Percentiles rank a stretch among this genome's conserved stretches.
Evolutionary conservation across 1,284 basidiomycete species (phyloP).

Genomic region (Golubevia pallescens): DNA sequence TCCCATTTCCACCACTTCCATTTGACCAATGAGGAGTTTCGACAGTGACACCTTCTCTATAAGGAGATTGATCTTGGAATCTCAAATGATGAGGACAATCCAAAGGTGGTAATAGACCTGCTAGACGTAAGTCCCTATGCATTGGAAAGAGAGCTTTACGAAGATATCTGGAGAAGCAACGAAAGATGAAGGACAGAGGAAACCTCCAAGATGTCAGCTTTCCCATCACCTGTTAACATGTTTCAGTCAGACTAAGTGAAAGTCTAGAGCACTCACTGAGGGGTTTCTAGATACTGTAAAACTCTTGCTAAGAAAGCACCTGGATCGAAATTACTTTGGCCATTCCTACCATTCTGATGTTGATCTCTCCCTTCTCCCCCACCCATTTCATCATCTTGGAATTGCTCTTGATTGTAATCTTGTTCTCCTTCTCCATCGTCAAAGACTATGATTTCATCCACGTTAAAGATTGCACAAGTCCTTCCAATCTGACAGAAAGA

Average conservation of each 20-base stretch:
- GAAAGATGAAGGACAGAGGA: background rate
- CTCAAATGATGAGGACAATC: slow-evolving; percentile 63
- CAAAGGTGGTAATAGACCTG: slow-evolving; percentile 59
- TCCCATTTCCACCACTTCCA: no score
- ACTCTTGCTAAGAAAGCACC: slow-evolving; percentile 49
- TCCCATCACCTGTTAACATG: no score
- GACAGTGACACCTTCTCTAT: slow-evolving; percentile 52
- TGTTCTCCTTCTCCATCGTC: background rate
- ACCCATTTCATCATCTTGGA: no score
- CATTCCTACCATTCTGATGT: background rate
- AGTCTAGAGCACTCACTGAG: no score
- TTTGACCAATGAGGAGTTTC: slow-evolving; percentile 26
- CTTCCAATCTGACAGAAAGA: slow-evolving; percentile 56
- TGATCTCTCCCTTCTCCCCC: slow-evolving; percentile 2
- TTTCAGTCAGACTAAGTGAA: no score
- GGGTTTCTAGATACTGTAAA: slow-evolving; percentile 62
- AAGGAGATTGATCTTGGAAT: slow-evolving; percentile 47
- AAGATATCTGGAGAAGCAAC: slow-evolving; percentile 31
- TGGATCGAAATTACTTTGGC: slow-evolving; percentile 29
- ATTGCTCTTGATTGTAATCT: background rate
- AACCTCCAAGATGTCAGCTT: no score
- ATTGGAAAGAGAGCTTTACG: slow-evolving; percentile 59
- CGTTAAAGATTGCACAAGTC: slow-evolving; percentile 61
- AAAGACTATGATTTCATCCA: slow-evolving; percentile 62
- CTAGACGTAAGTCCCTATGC: slow-evolving; percentile 57